Evolutionary conservation across 768 basidiomycete genomes (phyloP), one percentile per base, ranked within the genome.

Genomic region (Phaeotremella fagi): DNA sequence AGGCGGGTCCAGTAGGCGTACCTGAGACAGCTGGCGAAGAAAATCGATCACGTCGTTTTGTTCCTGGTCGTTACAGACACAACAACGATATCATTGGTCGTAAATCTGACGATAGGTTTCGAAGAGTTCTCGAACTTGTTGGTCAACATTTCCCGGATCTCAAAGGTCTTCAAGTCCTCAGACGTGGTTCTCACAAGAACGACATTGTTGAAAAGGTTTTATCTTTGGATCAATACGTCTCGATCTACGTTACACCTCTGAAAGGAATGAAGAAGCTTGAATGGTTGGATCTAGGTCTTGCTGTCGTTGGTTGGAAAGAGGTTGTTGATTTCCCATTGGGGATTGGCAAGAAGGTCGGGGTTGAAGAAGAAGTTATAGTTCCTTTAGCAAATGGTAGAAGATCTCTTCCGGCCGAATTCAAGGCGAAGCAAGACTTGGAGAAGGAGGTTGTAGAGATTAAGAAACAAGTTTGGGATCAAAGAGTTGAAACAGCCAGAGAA

Each of bases 281-380:
- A 28, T 42, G 50, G 20, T 44, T 56, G 24, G 54, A 56, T 50
- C 54, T 56, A 15, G 54, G 48, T 16, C 12, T 56, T 15, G 48
- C 54, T 18, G 23, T 56, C 2, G 37, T 48, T 1, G 53, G 53
- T 7, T 16, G 23, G 23, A 27, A 41, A 24, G 53, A 54, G 23
- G 38, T 54, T 6, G 46, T 37, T 18, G 47, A 54, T 26, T 54
- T 54, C 27, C 53, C 53, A 14, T 23, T 54, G 16, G 47, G 27
- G n/a, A n/a, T n/a, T n/a, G n/a, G n/a, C n/a, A n/a, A n/a, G n/a
- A n/a, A n/a, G n/a, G n/a, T n/a, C n/a, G n/a, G n/a, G n/a, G n/a
- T n/a, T n/a, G n/a, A n/a, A n/a, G n/a, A n/a, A n/a, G n/a, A n/a
- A n/a, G n/a, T n/a, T n/a, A n/a, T n/a, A n/a, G n/a, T n/a, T n/a